Base-by-base conservation (phyloP, 2,329 filamentous ascomycete genomes). In the Dactylella cylindrospora region DNA sequence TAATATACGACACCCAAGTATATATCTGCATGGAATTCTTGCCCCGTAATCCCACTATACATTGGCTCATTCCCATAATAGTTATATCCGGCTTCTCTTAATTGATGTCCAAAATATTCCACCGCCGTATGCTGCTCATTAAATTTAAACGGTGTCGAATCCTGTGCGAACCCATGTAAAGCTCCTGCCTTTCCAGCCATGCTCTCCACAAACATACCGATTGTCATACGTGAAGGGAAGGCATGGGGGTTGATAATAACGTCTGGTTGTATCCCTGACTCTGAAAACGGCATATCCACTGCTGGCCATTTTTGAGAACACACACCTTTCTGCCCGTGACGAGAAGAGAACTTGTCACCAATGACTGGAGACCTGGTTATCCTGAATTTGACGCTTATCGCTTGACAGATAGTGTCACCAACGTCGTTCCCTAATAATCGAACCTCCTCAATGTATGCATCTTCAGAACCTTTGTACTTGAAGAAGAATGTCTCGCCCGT, bases 201-300 rank as follows among this genome's bases (percentile, higher is more conserved):
- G 3, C 90, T 96, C 77, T 98, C 93, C 71, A 98, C 84, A 74
- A 98, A 97, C 88, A 97, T 97, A 71, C 93, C 93, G 71, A 98
- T 98, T 15, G 93, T 98, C 93, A 98, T 98, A 75, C 93, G 90
- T 38, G 91, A 97, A 5, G 93, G 93, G 80, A 98, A 98, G 71
- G 93, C 93, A 79, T 98, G 93, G 32, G 93, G 93, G 76, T 98
- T 98, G 79, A 98, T 98, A 74, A 98, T 98, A 70, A 95, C 80
- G 74, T 98, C 93, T 7, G 93, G 93, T 71, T 96, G 90, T 64
- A 98, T 97, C 49, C 93, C 93, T 4, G 86, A 88, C 76, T 98
- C 93, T 2, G 88, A 90, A 75, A 97, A 98, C 2, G 93, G 93
- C 88, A 98, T 93, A 72, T 97, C 90, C 59, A 87, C 78, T 2